Base-by-base conservation (phyloP, 2,329 filamentous ascomycete species). In the Beauveria caledonica region DNA sequence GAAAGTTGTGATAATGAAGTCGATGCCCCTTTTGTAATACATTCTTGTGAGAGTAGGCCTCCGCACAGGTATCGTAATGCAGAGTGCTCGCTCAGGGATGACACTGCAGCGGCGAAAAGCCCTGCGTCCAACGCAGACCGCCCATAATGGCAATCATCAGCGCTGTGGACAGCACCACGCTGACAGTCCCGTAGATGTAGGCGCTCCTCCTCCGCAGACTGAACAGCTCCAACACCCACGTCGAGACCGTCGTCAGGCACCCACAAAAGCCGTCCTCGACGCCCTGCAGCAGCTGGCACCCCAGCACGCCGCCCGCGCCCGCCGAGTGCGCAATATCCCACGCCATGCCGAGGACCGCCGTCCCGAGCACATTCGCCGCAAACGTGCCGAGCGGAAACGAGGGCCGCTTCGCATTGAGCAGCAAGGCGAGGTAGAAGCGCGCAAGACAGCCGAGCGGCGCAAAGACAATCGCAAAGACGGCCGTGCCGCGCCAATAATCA, bases 341-440 rank as follows among this genome's bases (percentile, higher is more conserved):
- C 33, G 85, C 82, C 80, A 91, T 86, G 15, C 84, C 92, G 54
- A 95, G 72, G 17, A 96, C 73, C 0, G 81, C 81, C 0, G 90
- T 92, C 5, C 92, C 93, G 15, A 87, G 71, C 5, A 95, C 78
- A 68, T 97, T 97, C 29, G 88, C 90, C 0, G 77, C 74, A 67
- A 97, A 96, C 0, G 93, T 97, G 2, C 93, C 93, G 0, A 97
- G 72, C 0, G 93, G 93, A 65, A 97, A 97, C 0, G 80, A 75
- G 0, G 84, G 72, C 0, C 85, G 66, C 21, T 83, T 78, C 0
- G 81, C 76, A 67, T 97, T 97, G n/a, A 96, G 80, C 25, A 77
- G 72, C 7, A 89, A 69, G 0, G 88, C 88, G 1, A 83, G 72
- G 69, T 91, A 92, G 75, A 89, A 96, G 3, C 93, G 83, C 0